These are phyloP conservation scores for Cladophialophora chaetospira DNA, from an alignment of 2,329 filamentous ascomycete species.

Conservation along the genomic window DNA sequence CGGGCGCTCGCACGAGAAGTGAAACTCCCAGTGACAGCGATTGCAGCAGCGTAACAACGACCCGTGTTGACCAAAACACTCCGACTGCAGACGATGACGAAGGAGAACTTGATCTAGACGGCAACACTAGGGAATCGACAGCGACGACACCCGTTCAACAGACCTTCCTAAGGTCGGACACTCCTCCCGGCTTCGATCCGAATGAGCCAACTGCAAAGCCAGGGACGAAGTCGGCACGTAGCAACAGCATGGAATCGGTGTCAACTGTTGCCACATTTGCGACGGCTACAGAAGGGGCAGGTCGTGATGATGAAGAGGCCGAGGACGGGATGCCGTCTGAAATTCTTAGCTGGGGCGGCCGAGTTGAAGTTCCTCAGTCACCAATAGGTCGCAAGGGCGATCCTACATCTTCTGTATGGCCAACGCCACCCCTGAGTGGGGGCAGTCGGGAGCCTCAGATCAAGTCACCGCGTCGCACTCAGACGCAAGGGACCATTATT, in stretches of 20 bases:
- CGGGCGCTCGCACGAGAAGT: slow-evolving; percentile 31
- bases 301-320: slow-evolving; percentile 36
- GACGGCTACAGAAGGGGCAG: slow-evolving; percentile 59
- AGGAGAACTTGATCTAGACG: slow-evolving; percentile 28
- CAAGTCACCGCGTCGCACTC: slow-evolving; percentile 16
- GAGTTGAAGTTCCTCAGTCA: slow-evolving; percentile 16
- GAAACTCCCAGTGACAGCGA: slow-evolving; percentile 31
- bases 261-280: slow-evolving; percentile 65
- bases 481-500: slow-evolving; percentile 15
- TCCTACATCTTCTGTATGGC: slow-evolving; percentile 12
- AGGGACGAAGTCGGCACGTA: slow-evolving; percentile 41
- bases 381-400: slow-evolving; percentile 19
- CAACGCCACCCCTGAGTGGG: slow-evolving; percentile 16
- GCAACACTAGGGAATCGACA: slow-evolving; percentile 4
- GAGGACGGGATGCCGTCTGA: slow-evolving; percentile 39
- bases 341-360: slow-evolving; percentile 32
- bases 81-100: slow-evolving; percentile 27
- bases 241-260: slow-evolving; percentile 60
- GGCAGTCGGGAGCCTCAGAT: slow-evolving; percentile 10
- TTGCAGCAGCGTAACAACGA: slow-evolving; percentile 29
- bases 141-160: slow-evolving; percentile 30
- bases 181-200: not conserved
- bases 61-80: slow-evolving; percentile 26
- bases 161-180: slow-evolving; percentile 12
- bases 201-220: slow-evolving; percentile 19